Evolutionary conservation across 2,329 filamentous ascomycete species (phyloP).

Genomic region (Colletotrichum sp.): DNA sequence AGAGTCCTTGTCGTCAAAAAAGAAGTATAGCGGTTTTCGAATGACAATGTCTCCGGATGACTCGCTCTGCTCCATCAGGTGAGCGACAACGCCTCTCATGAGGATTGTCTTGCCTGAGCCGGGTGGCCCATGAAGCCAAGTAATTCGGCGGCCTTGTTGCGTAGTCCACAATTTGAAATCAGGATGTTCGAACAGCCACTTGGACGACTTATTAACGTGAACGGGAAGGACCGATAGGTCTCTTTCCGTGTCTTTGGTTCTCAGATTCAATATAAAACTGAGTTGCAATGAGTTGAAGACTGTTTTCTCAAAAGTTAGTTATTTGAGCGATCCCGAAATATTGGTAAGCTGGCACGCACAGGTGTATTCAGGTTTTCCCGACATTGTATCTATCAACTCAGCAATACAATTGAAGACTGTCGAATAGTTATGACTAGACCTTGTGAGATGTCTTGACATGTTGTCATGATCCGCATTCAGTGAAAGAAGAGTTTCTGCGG

Average conservation of each 20-base stretch:
- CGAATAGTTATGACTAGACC: not conserved
- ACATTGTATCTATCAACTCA: accelerated
- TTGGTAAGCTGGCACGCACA: not conserved
- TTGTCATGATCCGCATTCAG: not conserved
- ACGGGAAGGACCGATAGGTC: not conserved
- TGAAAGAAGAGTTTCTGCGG: not conserved
- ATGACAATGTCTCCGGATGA: accelerated
- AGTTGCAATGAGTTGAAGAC: not conserved
- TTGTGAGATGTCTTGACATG: not conserved
- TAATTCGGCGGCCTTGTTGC: not conserved
- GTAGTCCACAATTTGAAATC: accelerated
- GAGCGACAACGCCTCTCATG: not conserved
- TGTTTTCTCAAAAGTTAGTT: accelerated
- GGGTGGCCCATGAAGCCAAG: not conserved
- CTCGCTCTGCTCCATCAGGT: not conserved
- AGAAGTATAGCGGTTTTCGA: not conserved
- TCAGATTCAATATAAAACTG: accelerated
- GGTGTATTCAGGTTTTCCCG: not conserved
- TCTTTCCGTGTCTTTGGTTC: accelerated
- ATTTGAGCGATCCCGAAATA: accelerated
- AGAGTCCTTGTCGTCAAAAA: not conserved
- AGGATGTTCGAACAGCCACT: not conserved
- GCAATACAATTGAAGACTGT: not conserved
- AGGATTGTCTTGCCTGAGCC: not conserved
- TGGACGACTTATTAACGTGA: not conserved